Evolutionary conservation across 140 eudicot species (phyloP), one percentile per base, ranked within the genome.

Genomic region (Oenanthe javanica): DNA sequence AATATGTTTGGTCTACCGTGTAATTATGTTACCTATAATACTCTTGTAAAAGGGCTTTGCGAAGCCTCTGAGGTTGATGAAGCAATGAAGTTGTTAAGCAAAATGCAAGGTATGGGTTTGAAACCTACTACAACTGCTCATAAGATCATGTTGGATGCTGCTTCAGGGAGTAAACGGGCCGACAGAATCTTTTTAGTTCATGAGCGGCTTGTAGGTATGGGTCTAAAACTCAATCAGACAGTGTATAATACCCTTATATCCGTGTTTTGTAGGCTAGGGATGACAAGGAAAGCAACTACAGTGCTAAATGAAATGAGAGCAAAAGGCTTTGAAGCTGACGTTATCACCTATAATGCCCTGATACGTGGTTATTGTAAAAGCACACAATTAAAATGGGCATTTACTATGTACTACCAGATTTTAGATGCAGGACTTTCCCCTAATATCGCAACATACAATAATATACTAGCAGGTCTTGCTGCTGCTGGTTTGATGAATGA

Each of bases 281-380:
- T 96, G 99, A 96, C 99, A 27, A 87, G 87, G 63, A 91, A 86
- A 85, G 98, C 98, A 81, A 83, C 84, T 69, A 70, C 82, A 48
- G 92, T 82, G 7, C 76, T 96, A 78, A 86, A 88, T 42, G 88
- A 88, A 47, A 96, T 96, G 98, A 87, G 64, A 75, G 73, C 72
- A 18, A 87, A 40, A 19, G 96, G 98, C 9, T 89, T 96, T 81
- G 77, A 86, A 67, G 89, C 98, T 25, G 97, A 96, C 76, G 59
- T 76, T 38, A 23, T 88, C 80, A 93, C 97, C 77, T 96, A 90
- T 81, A 96, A 96, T 80, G 83, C 89, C 80, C 64, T 96, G 49
- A 92, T 96, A 75, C 87, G 76, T 23, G 99, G 98, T 61, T 88
- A 89, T 75, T 89, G 96, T 89, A 91, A 86, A 85, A 90, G 96